These are phyloP conservation scores for Graphilbum sp. DNA, from an alignment of 2,329 filamentous ascomycete genomes.

Conservation along the genomic window DNA sequence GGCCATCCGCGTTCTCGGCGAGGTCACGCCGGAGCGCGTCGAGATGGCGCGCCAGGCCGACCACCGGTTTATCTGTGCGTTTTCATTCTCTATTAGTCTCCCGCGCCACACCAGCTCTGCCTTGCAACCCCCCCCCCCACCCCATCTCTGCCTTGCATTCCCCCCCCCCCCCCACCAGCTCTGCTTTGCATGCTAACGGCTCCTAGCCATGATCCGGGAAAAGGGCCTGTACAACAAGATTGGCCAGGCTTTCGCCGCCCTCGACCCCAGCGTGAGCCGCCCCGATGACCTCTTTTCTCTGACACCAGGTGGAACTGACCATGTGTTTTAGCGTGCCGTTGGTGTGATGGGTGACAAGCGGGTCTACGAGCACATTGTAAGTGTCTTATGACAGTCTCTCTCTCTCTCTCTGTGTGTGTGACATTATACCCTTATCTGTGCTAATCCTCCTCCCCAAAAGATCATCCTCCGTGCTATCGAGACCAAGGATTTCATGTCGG, in stretches of 20 bases:
- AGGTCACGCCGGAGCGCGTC: constrained; percentile 65
- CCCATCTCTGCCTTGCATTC: no score
- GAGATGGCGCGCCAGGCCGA: constrained; percentile 66
- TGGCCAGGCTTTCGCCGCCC: not conserved
- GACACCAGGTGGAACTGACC: no score
- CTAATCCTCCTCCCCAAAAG: no score
- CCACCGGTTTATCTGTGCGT: constrained; percentile 49
- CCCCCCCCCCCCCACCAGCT: no score
- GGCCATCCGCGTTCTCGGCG: constrained; percentile 66
- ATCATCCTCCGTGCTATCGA: constrained; percentile 26
- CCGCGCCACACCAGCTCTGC: no score
- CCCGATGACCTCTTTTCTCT: no score
- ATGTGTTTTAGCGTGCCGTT: constrained; percentile 14
- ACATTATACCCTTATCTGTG: no score
- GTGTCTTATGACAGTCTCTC: constrained; percentile 10
- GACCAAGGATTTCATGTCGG: constrained; percentile 56
- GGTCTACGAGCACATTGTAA: constrained; percentile 14
- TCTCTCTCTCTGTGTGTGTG: constrained; percentile 14
- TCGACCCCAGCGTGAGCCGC: constrained; percentile 11
- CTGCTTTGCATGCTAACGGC: no score
- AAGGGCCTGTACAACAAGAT: constrained; percentile 54
- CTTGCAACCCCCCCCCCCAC: no score
- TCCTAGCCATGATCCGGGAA: constrained; percentile 43
- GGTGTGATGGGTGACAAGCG: constrained; percentile 23
- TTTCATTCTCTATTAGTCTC: no score